Percentiles rank a stretch among this genome's conserved stretches.
phyloP scores from a whole-genome alignment of 768 basidiomycete species.

The Agrocybe pediades region DNA sequence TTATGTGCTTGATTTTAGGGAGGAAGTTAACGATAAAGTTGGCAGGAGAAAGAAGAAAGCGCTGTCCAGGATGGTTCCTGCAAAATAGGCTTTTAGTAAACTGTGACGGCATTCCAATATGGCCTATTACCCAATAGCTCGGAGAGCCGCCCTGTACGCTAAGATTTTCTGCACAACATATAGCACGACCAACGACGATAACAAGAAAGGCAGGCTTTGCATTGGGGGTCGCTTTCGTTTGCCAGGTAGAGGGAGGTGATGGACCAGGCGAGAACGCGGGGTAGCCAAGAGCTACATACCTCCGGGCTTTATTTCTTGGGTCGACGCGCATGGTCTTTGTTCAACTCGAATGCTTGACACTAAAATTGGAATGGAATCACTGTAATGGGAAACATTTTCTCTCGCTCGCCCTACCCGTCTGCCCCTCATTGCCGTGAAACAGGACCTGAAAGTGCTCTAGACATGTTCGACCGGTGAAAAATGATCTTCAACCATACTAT shows the following conservation, averaged over 20 bases:
- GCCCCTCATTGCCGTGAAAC: too few species aligned
- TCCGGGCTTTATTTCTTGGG: too few species aligned
- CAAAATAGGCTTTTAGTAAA: background rate
- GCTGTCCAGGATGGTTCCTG: slow-evolving; percentile 36
- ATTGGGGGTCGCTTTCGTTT: too few species aligned
- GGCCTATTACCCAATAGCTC: slow-evolving; percentile 24
- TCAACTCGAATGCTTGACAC: background rate
- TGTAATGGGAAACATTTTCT: background rate
- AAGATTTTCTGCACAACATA: slow-evolving; percentile 21
- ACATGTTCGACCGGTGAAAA: too few species aligned
- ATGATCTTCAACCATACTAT: too few species aligned
- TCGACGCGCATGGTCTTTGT: background rate
- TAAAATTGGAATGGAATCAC: background rate
- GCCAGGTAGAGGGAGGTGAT: too few species aligned
- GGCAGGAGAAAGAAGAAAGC: slow-evolving; percentile 26
- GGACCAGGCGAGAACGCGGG: too few species aligned
- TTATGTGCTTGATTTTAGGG: slow-evolving; percentile 28
- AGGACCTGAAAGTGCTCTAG: too few species aligned
- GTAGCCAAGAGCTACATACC: too few species aligned
- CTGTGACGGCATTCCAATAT: background rate
- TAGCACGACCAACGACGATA: slow-evolving; percentile 18
- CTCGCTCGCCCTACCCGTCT: too few species aligned
- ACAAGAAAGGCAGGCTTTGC: slow-evolving; percentile 7
- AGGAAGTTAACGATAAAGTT: slow-evolving; percentile 26
- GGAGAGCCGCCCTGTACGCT: slow-evolving; percentile 23